Percentiles rank a stretch among this genome's conserved stretches.
Evolutionary conservation across 129 eudicot genomes (phyloP).

Genomic region (Chrysanthemum lavandulifolium): DNA sequence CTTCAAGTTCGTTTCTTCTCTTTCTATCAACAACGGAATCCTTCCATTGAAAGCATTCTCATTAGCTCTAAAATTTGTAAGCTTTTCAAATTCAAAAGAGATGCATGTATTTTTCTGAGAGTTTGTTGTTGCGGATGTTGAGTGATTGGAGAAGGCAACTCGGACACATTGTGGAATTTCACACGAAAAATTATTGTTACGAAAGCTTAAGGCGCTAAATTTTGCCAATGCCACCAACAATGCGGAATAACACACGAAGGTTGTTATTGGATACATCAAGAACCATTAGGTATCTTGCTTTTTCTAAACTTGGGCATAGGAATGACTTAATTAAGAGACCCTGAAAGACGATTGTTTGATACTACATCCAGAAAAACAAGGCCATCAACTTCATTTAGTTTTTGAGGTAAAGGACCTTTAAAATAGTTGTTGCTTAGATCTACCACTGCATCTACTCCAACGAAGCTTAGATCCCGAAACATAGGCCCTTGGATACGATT

Average conservation of each 20-base stretch:
- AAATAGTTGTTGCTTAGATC: conserved; percentile 41
- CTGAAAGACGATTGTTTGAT: conserved; percentile 41
- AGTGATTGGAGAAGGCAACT: conserved; percentile 23
- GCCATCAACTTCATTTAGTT: background rate
- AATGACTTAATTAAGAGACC: conserved; percentile 30
- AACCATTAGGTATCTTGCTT: conserved; percentile 13
- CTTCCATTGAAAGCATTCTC: conserved; percentile 32
- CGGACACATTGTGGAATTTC: conserved; percentile 26
- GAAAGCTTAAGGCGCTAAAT: conserved; percentile 25
- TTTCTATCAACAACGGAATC: conserved; percentile 19
- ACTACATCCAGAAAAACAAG: conserved; percentile 28
- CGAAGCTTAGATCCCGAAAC: conserved; percentile 12
- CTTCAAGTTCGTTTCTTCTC: conserved; percentile 16
- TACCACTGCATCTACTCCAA: background rate
- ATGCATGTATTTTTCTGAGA: conserved; percentile 26
- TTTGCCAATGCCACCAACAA: conserved; percentile 35
- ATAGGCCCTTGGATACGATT: conserved; percentile 35
- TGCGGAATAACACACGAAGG: conserved; percentile 39
- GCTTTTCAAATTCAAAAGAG: conserved; percentile 24
- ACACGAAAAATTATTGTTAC: conserved; percentile 35
- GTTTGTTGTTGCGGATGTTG: conserved; percentile 35
- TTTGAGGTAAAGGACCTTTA: conserved; percentile 37
- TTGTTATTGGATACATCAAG: conserved; percentile 38
- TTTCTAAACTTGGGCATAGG: conserved; percentile 28
- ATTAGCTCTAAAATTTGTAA: conserved; percentile 26